Conservation (phyloP, 202 grass and related monocot genomes). For the Carex arenaria region DNA sequence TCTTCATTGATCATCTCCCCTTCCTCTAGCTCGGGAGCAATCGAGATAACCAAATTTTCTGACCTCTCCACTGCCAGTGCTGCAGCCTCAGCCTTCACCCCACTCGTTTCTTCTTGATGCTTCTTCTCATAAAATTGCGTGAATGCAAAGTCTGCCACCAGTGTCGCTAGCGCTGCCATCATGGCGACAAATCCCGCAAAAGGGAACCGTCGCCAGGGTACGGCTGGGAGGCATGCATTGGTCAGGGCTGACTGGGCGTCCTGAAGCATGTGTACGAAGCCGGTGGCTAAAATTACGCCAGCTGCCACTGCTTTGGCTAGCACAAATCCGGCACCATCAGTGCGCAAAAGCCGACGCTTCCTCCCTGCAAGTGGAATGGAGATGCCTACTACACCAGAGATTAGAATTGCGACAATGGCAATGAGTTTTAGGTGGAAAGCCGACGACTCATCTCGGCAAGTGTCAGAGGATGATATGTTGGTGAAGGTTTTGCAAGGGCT, state of each 20-base stretch:
- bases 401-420: constrained; percentile 52
- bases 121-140: constrained; percentile 84
- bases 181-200: constrained; percentile 84
- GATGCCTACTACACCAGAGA: constrained; percentile 49
- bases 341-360: constrained; percentile 52
- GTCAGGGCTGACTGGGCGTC: constrained; percentile 54
- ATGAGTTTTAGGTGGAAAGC: constrained; percentile 47
- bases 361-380: constrained; percentile 52
- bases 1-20: constrained; percentile 1
- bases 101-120: constrained; percentile 36
- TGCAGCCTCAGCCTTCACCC: constrained; percentile 41
- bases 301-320: constrained; percentile 71
- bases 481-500: not conserved
- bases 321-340: constrained; percentile 47
- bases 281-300: constrained; percentile 80
- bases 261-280: constrained; percentile 89
- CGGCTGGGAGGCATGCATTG: constrained; percentile 52
- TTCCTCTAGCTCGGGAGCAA: not conserved
- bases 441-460: constrained; percentile 44
- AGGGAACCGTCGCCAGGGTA: constrained; percentile 57
- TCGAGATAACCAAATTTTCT: not conserved
- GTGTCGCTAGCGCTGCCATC: constrained; percentile 62
- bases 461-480: not conserved
- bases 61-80: constrained; percentile 2
- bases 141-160: constrained; percentile 64